Percentiles rank a stretch among this genome's conserved stretches.
Conservation (phyloP, 306 rosid genomes). For the Vigna nakashimae region DNA sequence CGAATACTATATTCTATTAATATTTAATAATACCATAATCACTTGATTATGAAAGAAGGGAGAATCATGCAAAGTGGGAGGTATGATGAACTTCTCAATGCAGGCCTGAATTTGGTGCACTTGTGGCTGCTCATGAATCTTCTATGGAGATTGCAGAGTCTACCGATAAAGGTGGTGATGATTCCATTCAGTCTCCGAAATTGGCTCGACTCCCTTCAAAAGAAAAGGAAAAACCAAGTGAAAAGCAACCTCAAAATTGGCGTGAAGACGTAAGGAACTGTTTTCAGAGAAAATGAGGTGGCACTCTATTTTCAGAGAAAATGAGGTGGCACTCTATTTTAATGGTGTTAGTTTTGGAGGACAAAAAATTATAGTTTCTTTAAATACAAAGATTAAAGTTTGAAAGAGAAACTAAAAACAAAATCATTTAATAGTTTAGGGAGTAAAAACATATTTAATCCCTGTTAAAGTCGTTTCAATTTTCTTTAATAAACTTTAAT, state of each 20-base stretch:
- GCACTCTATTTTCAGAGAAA: too few species aligned
- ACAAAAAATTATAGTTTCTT: too few species aligned
- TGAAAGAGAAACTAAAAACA: too few species aligned
- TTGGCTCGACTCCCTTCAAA: conserved; percentile 49
- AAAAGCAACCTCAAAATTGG: conserved; percentile 46
- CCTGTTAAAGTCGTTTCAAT: too few species aligned
- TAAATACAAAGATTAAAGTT: too few species aligned
- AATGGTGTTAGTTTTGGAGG: too few species aligned
- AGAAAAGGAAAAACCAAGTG: conserved; percentile 50
- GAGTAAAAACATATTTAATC: too few species aligned
- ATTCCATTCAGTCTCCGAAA: conserved; percentile 46
- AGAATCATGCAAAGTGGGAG: conserved; percentile 75
- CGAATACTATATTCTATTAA: conserved; percentile 52
- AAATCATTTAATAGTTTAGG: too few species aligned
- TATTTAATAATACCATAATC: background rate
- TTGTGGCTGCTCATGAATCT: conserved; percentile 87
- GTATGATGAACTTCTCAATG: conserved; percentile 64
- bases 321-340: too few species aligned
- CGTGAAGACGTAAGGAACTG: too few species aligned
- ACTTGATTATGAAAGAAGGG: conserved; percentile 84
- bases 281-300: too few species aligned
- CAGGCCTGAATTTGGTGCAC: conserved; percentile 76
- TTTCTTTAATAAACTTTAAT: too few species aligned
- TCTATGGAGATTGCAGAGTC: conserved; percentile 78
- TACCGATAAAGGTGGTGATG: conserved; percentile 40